phyloP scores from a whole-genome alignment of 1,139 yeast genomes.

The Magnusiomyces fungicola region DNA sequence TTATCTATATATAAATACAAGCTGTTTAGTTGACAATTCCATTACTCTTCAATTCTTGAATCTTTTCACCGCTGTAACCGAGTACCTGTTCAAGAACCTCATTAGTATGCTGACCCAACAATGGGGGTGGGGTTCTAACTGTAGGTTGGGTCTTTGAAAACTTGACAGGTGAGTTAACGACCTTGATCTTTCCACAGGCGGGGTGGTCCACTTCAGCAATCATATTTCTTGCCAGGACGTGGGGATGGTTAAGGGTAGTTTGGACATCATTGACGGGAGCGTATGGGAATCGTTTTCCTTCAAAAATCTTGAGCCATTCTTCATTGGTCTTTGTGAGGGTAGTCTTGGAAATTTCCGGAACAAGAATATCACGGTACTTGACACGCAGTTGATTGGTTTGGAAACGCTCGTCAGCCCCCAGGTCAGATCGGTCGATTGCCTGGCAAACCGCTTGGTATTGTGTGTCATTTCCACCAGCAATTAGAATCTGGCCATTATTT shows the following conservation, averaged over 20 bases:
- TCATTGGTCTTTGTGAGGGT: slow-evolving; percentile 29
- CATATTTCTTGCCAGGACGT: slow-evolving; percentile 36
- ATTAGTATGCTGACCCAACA: slow-evolving; percentile 32
- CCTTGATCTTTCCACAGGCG: slow-evolving; percentile 31
- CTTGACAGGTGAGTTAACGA: slow-evolving; percentile 37
- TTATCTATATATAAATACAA: too few species aligned
- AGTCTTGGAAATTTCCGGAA: slow-evolving; percentile 29
- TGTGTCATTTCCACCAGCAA: slow-evolving; percentile 40
- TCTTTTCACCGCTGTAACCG: slow-evolving; percentile 22
- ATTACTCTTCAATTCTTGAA: slow-evolving; percentile 18
- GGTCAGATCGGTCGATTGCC: slow-evolving; percentile 33
- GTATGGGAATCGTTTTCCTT: slow-evolving; percentile 33
- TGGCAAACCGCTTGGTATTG: slow-evolving; percentile 32
- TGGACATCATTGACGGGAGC: slow-evolving; percentile 39
- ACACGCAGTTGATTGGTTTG: slow-evolving; percentile 35
- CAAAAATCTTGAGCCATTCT: slow-evolving; percentile 34
- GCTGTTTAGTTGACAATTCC: slow-evolving; percentile 25
- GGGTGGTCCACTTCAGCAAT: slow-evolving; percentile 33
- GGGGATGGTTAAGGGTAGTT: slow-evolving; percentile 33
- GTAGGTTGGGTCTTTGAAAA: slow-evolving; percentile 32
- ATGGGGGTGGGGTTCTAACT: slow-evolving; percentile 36
- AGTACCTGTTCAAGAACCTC: slow-evolving; percentile 25
- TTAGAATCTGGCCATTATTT: slow-evolving; percentile 34
- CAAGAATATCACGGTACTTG: slow-evolving; percentile 30
- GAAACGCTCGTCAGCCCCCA: slow-evolving; percentile 33